A percentile compares a stretch with the other conserved stretches of the same genome.
Evolutionary conservation across 2,329 filamentous ascomycete genomes (phyloP).

Genomic region (Cercospora citrullina): DNA sequence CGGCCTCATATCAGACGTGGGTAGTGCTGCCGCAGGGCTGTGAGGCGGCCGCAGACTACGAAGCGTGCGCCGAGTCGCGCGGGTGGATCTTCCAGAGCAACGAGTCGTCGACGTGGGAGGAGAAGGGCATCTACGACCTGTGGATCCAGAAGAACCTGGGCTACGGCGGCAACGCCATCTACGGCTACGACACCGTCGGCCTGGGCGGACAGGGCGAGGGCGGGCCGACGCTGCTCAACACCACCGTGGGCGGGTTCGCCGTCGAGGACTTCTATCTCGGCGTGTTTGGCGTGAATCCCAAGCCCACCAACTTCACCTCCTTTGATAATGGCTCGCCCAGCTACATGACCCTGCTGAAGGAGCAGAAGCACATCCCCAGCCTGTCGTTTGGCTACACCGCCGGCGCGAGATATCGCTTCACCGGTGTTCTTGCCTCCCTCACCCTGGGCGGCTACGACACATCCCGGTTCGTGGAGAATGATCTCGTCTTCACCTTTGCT

Average conservation of each 20-base stretch:
- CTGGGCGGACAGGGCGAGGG: conserved; percentile 43
- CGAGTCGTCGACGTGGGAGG: conserved; percentile 59
- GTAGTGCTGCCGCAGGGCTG: conserved; percentile 62
- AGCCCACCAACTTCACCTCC: conserved; percentile 53
- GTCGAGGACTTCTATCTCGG: conserved; percentile 49
- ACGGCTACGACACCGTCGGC: conserved; percentile 56
- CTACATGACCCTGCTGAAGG: conserved; percentile 56
- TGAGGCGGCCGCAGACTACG: conserved; percentile 35
- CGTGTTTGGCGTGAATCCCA: conserved; percentile 50
- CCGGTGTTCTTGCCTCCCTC: conserved; percentile 49
- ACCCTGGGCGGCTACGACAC: conserved; percentile 71
- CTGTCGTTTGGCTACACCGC: conserved; percentile 75
- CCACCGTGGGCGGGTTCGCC: conserved; percentile 45
- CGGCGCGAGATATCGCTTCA: conserved; percentile 65
- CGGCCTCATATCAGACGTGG: conserved; percentile 70
- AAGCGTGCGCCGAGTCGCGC: conserved; percentile 55
- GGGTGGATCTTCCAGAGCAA: conserved; percentile 60
- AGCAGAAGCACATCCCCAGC: conserved; percentile 64
- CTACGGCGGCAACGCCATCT: conserved; percentile 62
- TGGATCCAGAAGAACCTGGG: conserved; percentile 59
- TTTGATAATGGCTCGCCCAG: conserved; percentile 56
- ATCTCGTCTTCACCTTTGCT: conserved; percentile 58
- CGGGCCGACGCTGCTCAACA: conserved; percentile 46
- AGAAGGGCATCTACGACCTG: conserved; percentile 61
- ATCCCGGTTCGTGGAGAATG: conserved; percentile 61